Evolutionary conservation across 129 eudicot species (phyloP).

Genomic region (Flaveria robusta): DNA sequence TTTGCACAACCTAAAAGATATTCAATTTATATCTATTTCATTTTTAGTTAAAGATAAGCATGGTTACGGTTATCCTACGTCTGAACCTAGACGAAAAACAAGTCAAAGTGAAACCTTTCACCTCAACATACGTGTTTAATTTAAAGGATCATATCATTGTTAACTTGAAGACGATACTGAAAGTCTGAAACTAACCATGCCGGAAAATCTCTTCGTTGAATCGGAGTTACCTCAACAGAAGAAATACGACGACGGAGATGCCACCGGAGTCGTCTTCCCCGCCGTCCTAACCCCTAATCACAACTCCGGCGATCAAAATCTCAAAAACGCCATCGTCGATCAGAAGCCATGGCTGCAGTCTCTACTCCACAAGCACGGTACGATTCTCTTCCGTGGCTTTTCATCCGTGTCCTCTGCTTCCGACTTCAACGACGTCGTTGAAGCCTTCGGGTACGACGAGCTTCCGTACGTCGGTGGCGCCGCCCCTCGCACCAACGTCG

Average conservation of each 20-base stretch:
- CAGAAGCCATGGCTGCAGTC: slow-evolving; percentile 64
- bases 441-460: slow-evolving; percentile 82
- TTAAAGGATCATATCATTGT: slow-evolving; percentile 1
- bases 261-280: slow-evolving; percentile 44
- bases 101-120: slow-evolving; percentile 16
- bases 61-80: not conserved
- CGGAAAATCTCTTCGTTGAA: slow-evolving; percentile 41
- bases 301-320: not conserved
- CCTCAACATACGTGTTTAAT: not conserved
- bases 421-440: slow-evolving; percentile 88
- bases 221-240: slow-evolving; percentile 56
- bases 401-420: slow-evolving; percentile 51
- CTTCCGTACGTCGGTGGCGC: slow-evolving; percentile 96
- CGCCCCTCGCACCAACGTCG: slow-evolving; percentile 81
- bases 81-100: slow-evolving; percentile 40
- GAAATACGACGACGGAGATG: slow-evolving; percentile 32
- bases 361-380: slow-evolving; percentile 56
- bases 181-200: slow-evolving; percentile 35
- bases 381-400: slow-evolving; percentile 75
- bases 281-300: slow-evolving; percentile 54
- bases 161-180: not conserved
- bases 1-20: too few relatives aligned
- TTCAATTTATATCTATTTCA: too few relatives aligned
- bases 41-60: too few relatives aligned
- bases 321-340: slow-evolving; percentile 43